These are phyloP conservation scores for Buxus sempervirens DNA, from an alignment of 164 flowering plant species.

Conservation along the genomic window DNA sequence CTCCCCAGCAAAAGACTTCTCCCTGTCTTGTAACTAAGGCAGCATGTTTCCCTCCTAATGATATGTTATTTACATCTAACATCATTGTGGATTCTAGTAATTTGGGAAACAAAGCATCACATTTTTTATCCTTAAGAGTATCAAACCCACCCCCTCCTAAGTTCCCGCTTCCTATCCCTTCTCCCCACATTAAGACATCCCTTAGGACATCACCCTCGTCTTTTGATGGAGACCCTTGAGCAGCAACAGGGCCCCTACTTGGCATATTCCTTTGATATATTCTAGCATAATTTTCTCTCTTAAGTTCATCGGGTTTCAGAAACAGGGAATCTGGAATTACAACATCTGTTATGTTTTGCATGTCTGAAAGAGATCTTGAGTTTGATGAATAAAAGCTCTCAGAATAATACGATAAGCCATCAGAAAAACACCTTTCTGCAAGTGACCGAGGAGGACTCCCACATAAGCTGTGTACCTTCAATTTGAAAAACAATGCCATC, in stretches of 20 bases:
- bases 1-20: conserved; percentile 74
- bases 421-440: conserved; percentile 45
- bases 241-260: conserved; percentile 15
- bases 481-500: conserved; percentile 5
- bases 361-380: conserved; percentile 27
- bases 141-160: conserved; percentile 30
- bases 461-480: conserved; percentile 55
- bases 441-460: conserved; percentile 56
- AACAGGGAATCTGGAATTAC: conserved; percentile 19
- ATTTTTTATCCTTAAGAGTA: conserved; percentile 7
- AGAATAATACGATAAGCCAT: conserved; percentile 44
- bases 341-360: conserved; percentile 16
- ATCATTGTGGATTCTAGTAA: conserved; percentile 44
- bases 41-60: conserved; percentile 58
- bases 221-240: conserved; percentile 15
- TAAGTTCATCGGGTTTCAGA: conserved; percentile 24
- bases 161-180: conserved; percentile 42
- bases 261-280: conserved; percentile 15
- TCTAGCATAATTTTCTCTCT: conserved; percentile 11
- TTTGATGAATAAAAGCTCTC: conserved; percentile 40
- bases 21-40: conserved; percentile 66
- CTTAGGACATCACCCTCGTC: conserved; percentile 31
- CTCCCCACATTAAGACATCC: conserved; percentile 71
- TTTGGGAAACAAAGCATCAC: conserved; percentile 57
- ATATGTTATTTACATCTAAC: conserved; percentile 44